Percentiles rank a stretch among this genome's conserved stretches.
Conservation (phyloP, 305 asterid species). For the Fraxinus latifolia region DNA sequence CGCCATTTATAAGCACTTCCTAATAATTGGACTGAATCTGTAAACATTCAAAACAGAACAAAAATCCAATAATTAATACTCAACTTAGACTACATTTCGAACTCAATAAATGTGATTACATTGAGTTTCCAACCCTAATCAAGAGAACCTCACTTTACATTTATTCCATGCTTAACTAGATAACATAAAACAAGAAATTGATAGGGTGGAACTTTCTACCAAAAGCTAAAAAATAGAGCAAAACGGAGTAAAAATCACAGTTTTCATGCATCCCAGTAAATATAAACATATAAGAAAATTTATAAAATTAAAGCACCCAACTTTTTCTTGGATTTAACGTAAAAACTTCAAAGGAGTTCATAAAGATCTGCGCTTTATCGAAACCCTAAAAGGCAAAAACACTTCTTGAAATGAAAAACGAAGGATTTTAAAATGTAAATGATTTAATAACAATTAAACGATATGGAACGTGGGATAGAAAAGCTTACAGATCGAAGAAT, state of each 20-base stretch:
- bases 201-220: constrained; percentile 5
- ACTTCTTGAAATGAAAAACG: constrained; percentile 2
- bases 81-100: constrained; percentile 19
- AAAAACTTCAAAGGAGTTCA: constrained; percentile 23
- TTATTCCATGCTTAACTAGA: background rate
- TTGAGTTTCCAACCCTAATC: constrained; percentile 16
- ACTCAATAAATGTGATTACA: background rate
- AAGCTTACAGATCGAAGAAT: constrained; percentile 59
- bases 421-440: constrained; percentile 24
- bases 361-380: constrained; percentile 46
- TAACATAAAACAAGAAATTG: constrained; percentile 1
- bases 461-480: constrained; percentile 4
- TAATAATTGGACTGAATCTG: constrained; percentile 46
- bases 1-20: constrained; percentile 49
- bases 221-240: constrained; percentile 10
- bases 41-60: constrained; percentile 21
- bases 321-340: constrained; percentile 24
- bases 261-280: constrained; percentile 32
- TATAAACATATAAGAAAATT: constrained; percentile 7
- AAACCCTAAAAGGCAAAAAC: constrained; percentile 49
- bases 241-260: constrained; percentile 12
- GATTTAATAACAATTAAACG: constrained; percentile 20
- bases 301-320: constrained; percentile 17
- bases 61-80: constrained; percentile 17
- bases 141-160: constrained; percentile 11